Evolutionary conservation across 2,329 filamentous ascomycete genomes (phyloP).

Genomic region (Sporothrix inflata): DNA sequence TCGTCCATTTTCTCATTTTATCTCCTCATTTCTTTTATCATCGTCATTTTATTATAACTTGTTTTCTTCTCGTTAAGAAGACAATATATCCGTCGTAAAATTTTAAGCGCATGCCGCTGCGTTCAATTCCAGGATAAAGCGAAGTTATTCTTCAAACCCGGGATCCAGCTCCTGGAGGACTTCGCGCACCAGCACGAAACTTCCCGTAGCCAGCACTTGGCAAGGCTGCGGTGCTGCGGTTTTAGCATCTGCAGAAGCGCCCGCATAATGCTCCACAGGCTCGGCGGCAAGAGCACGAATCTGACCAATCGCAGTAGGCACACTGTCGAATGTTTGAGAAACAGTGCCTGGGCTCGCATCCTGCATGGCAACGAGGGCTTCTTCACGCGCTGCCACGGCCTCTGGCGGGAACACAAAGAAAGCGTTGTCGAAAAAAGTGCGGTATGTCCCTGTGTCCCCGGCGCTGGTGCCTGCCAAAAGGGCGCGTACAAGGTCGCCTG

Average conservation of each 20-base stretch:
- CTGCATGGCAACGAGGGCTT: constrained; percentile 3
- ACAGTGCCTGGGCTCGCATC: constrained; percentile 23
- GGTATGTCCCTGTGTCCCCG: constrained; percentile 39
- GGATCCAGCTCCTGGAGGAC: constrained; percentile 39
- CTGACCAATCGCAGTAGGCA: constrained; percentile 58
- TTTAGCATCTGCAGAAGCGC: not conserved
- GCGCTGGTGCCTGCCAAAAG: constrained; percentile 46
- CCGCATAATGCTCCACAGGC: not conserved
- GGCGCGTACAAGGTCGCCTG: constrained; percentile 56
- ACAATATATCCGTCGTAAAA: no score
- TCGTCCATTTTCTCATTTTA: no score
- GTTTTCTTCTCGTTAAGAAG: no score
- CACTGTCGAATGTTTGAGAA: constrained; percentile 52
- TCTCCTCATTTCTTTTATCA: no score
- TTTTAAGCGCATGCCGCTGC: no score
- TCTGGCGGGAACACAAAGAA: constrained; percentile 33
- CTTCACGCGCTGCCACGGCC: not conserved
- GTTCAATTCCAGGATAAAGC: not conserved
- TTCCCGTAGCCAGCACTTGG: constrained; percentile 54
- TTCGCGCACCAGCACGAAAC: constrained; percentile 52
- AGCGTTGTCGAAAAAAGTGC: constrained; percentile 35
- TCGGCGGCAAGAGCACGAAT: constrained; percentile 44
- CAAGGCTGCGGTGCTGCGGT: constrained; percentile 37
- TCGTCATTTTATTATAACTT: no score
- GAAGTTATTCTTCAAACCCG: constrained; percentile 25